These are phyloP conservation scores for Boletus subparvulus DNA, from an alignment of 768 basidiomycete species.

Conservation along the genomic window DNA sequence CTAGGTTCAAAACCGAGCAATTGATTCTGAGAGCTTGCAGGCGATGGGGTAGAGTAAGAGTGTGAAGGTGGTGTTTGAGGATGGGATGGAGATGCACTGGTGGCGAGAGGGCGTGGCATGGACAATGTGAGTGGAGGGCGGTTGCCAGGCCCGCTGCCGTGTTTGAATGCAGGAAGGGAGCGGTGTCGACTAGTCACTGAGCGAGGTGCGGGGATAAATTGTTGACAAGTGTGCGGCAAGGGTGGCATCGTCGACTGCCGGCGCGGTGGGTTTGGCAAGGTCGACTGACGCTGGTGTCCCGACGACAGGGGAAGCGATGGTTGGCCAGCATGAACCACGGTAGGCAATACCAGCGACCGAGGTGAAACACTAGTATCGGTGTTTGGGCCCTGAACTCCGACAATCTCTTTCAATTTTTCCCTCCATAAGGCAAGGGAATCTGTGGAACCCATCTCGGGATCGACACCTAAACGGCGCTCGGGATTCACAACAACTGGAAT, in stretches of 20 bases:
- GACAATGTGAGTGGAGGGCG: conserved; percentile 2
- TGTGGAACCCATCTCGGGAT: conserved; percentile 22
- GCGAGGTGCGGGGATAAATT: background rate
- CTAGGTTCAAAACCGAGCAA: background rate
- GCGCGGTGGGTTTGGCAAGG: background rate
- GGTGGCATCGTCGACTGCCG: conserved; percentile 15
- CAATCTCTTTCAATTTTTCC: conserved; percentile 1
- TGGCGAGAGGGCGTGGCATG: background rate
- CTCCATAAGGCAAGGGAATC: conserved; percentile 5
- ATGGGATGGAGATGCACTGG: background rate
- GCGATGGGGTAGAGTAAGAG: background rate
- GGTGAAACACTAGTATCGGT: background rate
- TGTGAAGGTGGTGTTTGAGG: conserved; percentile 10
- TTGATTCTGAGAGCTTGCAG: background rate
- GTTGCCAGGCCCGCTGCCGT: background rate
- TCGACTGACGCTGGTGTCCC: conserved; percentile 1
- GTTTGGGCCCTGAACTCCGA: background rate
- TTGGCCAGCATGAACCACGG: conserved; percentile 3
- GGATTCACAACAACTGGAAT: conserved; percentile 21
- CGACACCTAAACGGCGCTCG: background rate
- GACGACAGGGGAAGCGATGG: background rate
- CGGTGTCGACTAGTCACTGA: conserved; percentile 14
- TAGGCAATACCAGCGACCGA: conserved; percentile 11
- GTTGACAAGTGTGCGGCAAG: background rate
- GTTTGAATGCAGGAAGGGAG: conserved; percentile 25